phyloP scores from a whole-genome alignment of 257 asterid species.

The Coffea eugenioides region DNA sequence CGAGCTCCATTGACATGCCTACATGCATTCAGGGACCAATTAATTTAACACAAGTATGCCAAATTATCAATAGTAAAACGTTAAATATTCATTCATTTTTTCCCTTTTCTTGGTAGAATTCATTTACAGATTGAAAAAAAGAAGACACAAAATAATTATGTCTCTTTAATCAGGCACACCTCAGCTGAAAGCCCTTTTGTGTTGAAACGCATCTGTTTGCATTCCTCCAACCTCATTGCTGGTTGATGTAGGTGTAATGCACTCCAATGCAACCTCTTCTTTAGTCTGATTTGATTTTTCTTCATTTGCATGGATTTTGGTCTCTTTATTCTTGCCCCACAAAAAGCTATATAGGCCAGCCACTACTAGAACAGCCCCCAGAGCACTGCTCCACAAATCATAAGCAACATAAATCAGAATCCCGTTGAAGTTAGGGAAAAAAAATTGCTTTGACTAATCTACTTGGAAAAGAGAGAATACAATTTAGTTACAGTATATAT shows the following conservation, averaged over 20 bases:
- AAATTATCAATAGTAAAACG: too few species aligned
- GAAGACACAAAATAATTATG: not conserved
- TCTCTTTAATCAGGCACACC: not conserved
- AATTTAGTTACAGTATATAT: not conserved
- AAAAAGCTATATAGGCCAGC: constrained; percentile 50
- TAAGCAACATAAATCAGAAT: not conserved
- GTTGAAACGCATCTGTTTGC: not conserved
- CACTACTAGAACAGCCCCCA: constrained; percentile 45
- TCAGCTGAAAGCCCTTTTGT: not conserved
- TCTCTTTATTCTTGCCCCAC: constrained; percentile 55
- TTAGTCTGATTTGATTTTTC: constrained; percentile 12
- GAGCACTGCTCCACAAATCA: constrained; percentile 24
- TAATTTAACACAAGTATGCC: too few species aligned
- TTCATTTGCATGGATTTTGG: constrained; percentile 3
- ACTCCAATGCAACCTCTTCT: constrained; percentile 25
- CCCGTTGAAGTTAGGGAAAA: not conserved
- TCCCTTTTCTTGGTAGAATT: too few species aligned
- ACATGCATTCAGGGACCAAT: too few species aligned
- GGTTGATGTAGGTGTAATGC: constrained; percentile 20
- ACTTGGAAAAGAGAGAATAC: not conserved
- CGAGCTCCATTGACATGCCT: too few species aligned
- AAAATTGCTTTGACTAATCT: not conserved
- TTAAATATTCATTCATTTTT: too few species aligned
- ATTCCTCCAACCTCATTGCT: constrained; percentile 8
- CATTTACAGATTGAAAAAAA: not conserved